Evolutionary conservation across 306 rosid genomes (phyloP).

Genomic region (Trifolium dubium): DNA sequence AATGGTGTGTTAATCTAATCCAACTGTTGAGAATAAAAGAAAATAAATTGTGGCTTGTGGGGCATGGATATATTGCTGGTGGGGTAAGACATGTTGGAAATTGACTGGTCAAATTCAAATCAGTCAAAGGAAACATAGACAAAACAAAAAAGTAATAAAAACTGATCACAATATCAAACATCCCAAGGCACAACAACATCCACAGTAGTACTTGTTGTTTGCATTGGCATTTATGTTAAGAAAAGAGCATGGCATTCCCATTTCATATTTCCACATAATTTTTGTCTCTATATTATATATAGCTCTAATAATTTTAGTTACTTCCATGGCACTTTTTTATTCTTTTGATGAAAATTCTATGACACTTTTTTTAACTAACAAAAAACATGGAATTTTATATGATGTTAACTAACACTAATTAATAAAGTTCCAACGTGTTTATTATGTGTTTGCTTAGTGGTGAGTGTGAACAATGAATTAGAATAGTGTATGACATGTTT

Average conservation of each 20-base stretch:
- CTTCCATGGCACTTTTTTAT: background rate
- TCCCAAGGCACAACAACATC: constrained; percentile 32
- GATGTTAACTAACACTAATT: background rate
- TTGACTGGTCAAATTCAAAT: constrained; percentile 69
- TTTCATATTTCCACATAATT: constrained; percentile 36
- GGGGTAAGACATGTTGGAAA: constrained; percentile 51
- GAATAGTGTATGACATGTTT: constrained; percentile 2
- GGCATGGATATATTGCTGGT: constrained; percentile 25
- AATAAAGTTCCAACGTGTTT: background rate
- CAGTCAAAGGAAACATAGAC: constrained; percentile 45
- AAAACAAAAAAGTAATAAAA: constrained; percentile 41
- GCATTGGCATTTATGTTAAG: constrained; percentile 44
- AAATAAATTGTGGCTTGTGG: constrained; percentile 42
- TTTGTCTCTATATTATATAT: constrained; percentile 35
- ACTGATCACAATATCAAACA: constrained; percentile 46
- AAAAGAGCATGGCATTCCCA: constrained; percentile 53
- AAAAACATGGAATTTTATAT: background rate
- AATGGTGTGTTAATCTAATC: background rate
- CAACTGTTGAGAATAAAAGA: constrained; percentile 20
- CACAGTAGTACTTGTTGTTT: constrained; percentile 25
- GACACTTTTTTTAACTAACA: background rate
- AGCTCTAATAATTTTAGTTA: background rate
- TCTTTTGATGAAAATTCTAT: background rate
- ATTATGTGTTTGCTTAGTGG: background rate
- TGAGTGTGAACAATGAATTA: constrained; percentile 25